Evolutionary conservation across 257 asterid species (phyloP), one percentile per base, ranked within the genome.

Genomic region (Solanum pinnatisectum): DNA sequence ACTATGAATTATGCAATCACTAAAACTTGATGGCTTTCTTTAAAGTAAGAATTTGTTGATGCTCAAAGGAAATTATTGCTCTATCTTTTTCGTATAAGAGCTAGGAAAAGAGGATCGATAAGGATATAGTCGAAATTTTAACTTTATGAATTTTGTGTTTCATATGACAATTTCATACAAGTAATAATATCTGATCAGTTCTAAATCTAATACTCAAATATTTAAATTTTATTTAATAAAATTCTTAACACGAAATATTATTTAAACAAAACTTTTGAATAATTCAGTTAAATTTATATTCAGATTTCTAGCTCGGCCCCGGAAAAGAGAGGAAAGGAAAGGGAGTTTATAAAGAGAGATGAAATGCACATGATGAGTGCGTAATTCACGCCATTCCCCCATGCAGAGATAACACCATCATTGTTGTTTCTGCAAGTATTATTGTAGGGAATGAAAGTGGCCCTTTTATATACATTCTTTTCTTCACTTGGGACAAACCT

Each of bases 371-470:
- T 88, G 92, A 89, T 89, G 89, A 77, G 90, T 86, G 85, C 59
- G 88, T 82, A 27, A 39, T 84, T 90, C 91, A 90, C 94, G 93
- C 91, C 91, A 88, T 60, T 35, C 85, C 82, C 88, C 85, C 93
- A 89, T 65, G 93, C 89, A 88, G 67, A 88, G 67, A 86, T 79
- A 89, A 90, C 94, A 87, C 49, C 90, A 93, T 93, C 86, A 90
- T 93, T 89, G 82, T 49, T 14, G 82, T 78, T 87, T 85, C 77
- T 27, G 63, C 22, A 32, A 85, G 30, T 65, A 65, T 27, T 71
- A 16, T 71, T 35, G 78, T 32, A 71, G 78, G 78, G 78, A 71
- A 71, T 71, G 78, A 71, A 71, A 71, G 78, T 33, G 30, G 44
- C 18, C 85, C 70, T 82, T 46, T 3, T 30, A 63, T 23, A 23